A percentile compares a stretch with the other conserved stretches of the same genome.
Evolutionary conservation across 2,329 filamentous ascomycete genomes (phyloP).

Genomic region (Aspergillus phoenicis): DNA sequence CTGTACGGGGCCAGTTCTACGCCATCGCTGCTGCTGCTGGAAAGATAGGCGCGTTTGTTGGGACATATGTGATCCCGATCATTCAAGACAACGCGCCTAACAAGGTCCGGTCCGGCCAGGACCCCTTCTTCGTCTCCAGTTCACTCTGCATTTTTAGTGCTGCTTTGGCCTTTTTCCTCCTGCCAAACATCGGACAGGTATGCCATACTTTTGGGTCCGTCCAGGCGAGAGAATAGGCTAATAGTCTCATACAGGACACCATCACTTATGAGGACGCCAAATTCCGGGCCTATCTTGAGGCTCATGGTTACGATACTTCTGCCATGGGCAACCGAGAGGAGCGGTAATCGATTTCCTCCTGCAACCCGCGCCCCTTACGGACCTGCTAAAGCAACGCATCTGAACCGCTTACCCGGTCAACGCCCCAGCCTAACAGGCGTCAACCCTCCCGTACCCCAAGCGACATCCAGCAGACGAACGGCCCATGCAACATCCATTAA

Average conservation of each 20-base stretch:
- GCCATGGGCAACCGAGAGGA: constrained; percentile 49
- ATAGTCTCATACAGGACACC: constrained; percentile 56
- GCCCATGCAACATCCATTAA: not conserved
- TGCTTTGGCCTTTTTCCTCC: constrained; percentile 62
- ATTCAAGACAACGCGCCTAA: constrained; percentile 62
- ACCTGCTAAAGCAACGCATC: not conserved
- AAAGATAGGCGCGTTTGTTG: constrained; percentile 71
- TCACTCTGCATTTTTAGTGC: constrained; percentile 75
- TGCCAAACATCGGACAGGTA: constrained; percentile 70
- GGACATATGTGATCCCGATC: constrained; percentile 78
- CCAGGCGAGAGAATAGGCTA: not conserved
- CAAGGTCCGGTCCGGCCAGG: constrained; percentile 68
- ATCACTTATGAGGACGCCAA: constrained; percentile 74
- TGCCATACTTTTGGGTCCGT: not conserved
- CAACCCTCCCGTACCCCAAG: not conserved
- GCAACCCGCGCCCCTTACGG: not conserved
- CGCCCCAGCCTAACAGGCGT: not conserved
- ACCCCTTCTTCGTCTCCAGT: constrained; percentile 84
- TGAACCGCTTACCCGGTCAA: not conserved
- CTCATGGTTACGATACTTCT: constrained; percentile 73
- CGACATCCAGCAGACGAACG: not conserved
- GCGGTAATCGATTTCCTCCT: not conserved
- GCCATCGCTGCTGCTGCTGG: constrained; percentile 52
- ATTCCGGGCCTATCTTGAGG: constrained; percentile 73
- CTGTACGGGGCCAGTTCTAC: constrained; percentile 79